These are phyloP conservation scores for Xerocomellus intermedius DNA, from an alignment of 768 basidiomycete genomes.

Conservation along the genomic window DNA sequence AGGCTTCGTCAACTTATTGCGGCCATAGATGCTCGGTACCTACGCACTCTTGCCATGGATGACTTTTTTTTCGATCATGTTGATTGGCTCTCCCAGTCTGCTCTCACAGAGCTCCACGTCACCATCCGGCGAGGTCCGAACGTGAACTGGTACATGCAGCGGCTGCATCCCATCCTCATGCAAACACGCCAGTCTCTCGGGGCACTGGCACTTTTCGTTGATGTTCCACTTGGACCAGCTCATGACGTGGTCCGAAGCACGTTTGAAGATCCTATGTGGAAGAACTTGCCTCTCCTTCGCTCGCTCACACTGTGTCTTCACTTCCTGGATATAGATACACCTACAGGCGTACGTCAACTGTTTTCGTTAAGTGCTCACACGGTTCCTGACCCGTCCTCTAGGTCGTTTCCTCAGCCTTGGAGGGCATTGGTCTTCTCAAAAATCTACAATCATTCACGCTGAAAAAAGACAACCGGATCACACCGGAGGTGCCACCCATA, in stretches of 20 bases:
- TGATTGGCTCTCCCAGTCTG: not conserved
- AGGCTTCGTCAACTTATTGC: not conserved
- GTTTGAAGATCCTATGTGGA: not conserved
- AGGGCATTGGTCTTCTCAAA: not conserved
- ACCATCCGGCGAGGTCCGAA: no score
- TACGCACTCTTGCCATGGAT: not conserved
- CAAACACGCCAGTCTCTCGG: not conserved
- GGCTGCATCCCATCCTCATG: not conserved
- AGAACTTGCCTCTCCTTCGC: not conserved
- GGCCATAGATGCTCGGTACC: not conserved
- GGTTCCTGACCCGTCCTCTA: not conserved
- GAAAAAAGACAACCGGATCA: not conserved
- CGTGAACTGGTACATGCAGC: not conserved
- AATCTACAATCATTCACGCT: slow-evolving; percentile 3
- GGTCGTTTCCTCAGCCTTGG: not conserved
- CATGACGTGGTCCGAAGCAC: not conserved
- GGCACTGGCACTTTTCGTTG: not conserved
- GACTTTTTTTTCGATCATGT: not conserved
- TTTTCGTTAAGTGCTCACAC: not conserved
- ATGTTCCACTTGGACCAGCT: not conserved
- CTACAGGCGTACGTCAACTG: not conserved
- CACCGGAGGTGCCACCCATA: not conserved
- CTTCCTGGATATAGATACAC: not conserved
- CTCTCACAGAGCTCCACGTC: slow-evolving; percentile 4
- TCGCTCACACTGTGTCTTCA: not conserved